These are phyloP conservation scores for Lachnellula hyalina DNA, from an alignment of 2,329 filamentous ascomycete species.

Conservation along the genomic window DNA sequence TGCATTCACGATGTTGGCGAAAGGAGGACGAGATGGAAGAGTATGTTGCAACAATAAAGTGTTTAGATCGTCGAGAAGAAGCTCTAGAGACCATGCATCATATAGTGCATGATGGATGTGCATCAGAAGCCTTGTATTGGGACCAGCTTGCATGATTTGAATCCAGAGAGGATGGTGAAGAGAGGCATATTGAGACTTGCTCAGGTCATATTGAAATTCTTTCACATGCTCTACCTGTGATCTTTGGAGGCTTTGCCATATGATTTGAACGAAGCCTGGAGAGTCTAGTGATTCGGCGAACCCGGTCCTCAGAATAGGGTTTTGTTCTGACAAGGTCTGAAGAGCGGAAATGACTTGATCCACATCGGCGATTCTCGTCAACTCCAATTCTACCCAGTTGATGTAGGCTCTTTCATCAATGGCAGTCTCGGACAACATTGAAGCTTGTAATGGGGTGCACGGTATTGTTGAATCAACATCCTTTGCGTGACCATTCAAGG, in stretches of 20 bases:
- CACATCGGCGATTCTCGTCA: slow-evolving; percentile 29
- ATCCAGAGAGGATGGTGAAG: slow-evolving; percentile 51
- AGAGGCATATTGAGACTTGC: slow-evolving; percentile 34
- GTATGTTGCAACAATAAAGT: slow-evolving; percentile 31
- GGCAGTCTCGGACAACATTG: slow-evolving; percentile 74
- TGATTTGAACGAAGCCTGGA: slow-evolving; percentile 53
- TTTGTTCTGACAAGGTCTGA: slow-evolving; percentile 42
- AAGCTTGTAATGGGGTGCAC: slow-evolving; percentile 69
- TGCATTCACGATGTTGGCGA: slow-evolving; percentile 51
- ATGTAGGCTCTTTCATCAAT: slow-evolving; percentile 60
- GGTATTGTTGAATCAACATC: slow-evolving; percentile 44
- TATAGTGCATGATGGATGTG: slow-evolving; percentile 79
- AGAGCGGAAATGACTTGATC: slow-evolving; percentile 46
- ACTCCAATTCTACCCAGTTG: slow-evolving; percentile 66
- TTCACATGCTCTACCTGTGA: slow-evolving; percentile 36
- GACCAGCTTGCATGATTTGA: slow-evolving; percentile 41
- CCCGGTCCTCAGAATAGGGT: slow-evolving; percentile 68
- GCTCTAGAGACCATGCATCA: slow-evolving; percentile 88
- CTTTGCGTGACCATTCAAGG: slow-evolving; percentile 30
- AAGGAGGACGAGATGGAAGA: slow-evolving; percentile 47
- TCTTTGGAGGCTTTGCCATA: slow-evolving; percentile 50
- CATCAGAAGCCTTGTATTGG: slow-evolving; percentile 30
- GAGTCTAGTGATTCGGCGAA: slow-evolving; percentile 51
- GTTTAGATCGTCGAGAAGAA: slow-evolving; percentile 64
- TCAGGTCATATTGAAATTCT: slow-evolving; percentile 36